A percentile compares a stretch with the other conserved stretches of the same genome.
These are phyloP conservation scores for Myxozyma lipomycoides DNA, from an alignment of 805 yeast species.

Conservation along the genomic window DNA sequence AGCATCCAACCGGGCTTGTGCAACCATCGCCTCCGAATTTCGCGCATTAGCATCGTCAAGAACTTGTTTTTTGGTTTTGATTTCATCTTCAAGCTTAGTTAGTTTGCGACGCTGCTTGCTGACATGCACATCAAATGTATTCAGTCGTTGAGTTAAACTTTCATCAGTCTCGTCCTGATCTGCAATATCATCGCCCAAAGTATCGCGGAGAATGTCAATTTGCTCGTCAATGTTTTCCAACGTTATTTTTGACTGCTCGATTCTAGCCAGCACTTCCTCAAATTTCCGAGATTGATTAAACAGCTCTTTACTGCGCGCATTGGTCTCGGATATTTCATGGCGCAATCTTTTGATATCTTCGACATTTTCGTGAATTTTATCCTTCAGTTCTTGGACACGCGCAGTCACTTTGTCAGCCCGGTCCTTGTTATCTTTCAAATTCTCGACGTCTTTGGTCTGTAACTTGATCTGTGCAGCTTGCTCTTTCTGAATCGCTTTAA, in stretches of 20 bases:
- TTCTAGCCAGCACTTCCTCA: constrained; percentile 62
- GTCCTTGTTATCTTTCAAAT: constrained; percentile 66
- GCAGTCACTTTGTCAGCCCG: constrained; percentile 59
- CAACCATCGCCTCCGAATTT: constrained; percentile 42
- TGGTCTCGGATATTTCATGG: constrained; percentile 48
- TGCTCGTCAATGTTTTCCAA: constrained; percentile 48
- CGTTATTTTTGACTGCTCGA: constrained; percentile 54
- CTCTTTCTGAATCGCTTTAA: constrained; percentile 73
- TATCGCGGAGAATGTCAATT: constrained; percentile 46
- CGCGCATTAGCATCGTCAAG: constrained; percentile 36
- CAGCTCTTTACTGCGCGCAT: constrained; percentile 56
- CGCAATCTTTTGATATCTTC: constrained; percentile 50
- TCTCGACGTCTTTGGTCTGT: constrained; percentile 72
- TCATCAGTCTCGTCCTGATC: constrained; percentile 31
- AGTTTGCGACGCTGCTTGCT: constrained; percentile 31
- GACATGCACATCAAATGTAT: constrained; percentile 42
- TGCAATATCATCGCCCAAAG: constrained; percentile 16
- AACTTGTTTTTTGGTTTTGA: constrained; percentile 30
- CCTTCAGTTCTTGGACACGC: constrained; percentile 45
- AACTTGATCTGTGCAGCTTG: constrained; percentile 70
- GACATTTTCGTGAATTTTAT: constrained; percentile 45
- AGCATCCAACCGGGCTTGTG: constrained; percentile 55
- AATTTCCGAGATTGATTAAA: constrained; percentile 78
- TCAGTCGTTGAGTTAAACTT: constrained; percentile 41
- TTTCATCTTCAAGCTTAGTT: constrained; percentile 29